These are phyloP conservation scores for Gloeopeniophorella convolvens DNA, from an alignment of 768 basidiomycete species.

Conservation along the genomic window DNA sequence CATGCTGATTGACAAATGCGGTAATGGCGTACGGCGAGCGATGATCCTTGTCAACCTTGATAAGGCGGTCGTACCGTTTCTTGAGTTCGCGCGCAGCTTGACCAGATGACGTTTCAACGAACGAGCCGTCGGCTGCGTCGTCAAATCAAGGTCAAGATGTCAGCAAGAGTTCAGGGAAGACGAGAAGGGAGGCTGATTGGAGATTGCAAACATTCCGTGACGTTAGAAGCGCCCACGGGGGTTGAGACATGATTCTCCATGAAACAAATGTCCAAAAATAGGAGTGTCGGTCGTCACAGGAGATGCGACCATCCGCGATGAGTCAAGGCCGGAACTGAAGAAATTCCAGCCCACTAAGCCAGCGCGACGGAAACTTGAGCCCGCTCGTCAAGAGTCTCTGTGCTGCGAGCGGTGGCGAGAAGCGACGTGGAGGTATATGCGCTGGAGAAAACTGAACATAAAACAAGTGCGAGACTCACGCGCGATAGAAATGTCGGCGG, in stretches of 20 bases:
- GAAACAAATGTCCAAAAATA: constrained; percentile 1
- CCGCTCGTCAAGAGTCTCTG: not conserved
- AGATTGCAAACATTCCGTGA: not conserved
- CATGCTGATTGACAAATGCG: constrained; percentile 76
- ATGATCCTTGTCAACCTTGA: constrained; percentile 58
- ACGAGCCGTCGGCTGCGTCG: constrained; percentile 59
- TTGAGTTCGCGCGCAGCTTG: constrained; percentile 73
- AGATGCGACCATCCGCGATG: not conserved
- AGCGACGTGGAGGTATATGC: not conserved
- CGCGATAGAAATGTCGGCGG: constrained; percentile 29
- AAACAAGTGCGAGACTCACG: constrained; percentile 24
- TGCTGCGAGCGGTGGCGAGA: not conserved
- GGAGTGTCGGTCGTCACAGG: not conserved
- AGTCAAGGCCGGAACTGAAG: not conserved
- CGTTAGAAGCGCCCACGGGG: constrained; percentile 10
- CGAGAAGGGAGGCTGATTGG: constrained; percentile 1
- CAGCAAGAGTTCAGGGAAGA: constrained; percentile 3
- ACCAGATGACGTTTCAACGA: constrained; percentile 75
- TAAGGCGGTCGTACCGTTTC: constrained; percentile 60
- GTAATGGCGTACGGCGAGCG: constrained; percentile 80
- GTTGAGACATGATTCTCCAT: constrained; percentile 1
- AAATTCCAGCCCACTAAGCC: not conserved
- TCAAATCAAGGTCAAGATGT: constrained; percentile 1
- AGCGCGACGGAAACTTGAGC: not conserved
- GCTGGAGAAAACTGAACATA: constrained; percentile 4